Conservation (phyloP, 1,284 basidiomycete genomes). For the Termitomyces sp. region DNA sequence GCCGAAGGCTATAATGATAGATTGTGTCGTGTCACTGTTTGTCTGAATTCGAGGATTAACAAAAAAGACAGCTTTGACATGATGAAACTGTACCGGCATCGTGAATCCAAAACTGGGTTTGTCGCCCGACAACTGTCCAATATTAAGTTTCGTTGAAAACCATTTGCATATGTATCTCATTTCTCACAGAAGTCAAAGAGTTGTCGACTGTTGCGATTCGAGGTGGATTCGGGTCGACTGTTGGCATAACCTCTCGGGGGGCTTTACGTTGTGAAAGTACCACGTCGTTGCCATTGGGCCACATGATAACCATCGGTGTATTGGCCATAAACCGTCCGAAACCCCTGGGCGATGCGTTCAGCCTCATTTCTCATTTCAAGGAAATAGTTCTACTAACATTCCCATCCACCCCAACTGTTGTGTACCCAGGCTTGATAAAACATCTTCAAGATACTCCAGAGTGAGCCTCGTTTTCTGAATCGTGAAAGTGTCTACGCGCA, state of each 20-base stretch:
- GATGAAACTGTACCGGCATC: conserved; percentile 31
- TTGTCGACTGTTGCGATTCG: conserved; percentile 38
- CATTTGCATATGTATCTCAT: background rate
- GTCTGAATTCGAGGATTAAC: conserved; percentile 23
- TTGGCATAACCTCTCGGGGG: conserved; percentile 41
- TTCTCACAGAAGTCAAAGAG: conserved; percentile 36
- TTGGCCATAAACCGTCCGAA: conserved; percentile 50
- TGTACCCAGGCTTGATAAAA: conserved; percentile 34
- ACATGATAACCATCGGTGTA: conserved; percentile 61
- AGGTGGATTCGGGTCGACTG: conserved; percentile 43
- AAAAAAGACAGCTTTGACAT: background rate
- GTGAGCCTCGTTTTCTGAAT: background rate
- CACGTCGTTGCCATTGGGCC: conserved; percentile 53
- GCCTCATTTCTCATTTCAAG: background rate
- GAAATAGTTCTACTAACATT: conserved; percentile 34
- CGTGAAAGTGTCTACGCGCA: conserved; percentile 19
- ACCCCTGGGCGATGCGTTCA: conserved; percentile 33
- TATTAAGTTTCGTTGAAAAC: conserved; percentile 1
- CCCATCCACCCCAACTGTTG: conserved; percentile 50
- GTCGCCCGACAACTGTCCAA: conserved; percentile 31
- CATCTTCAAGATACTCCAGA: conserved; percentile 29
- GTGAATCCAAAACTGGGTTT: conserved; percentile 41
- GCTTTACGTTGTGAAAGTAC: conserved; percentile 59
- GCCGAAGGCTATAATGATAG: conserved; percentile 14
- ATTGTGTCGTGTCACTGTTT: conserved; percentile 25